These are phyloP conservation scores for Rhizophagus sp. DNA, from an alignment of 192 early-diverging fungal genomes.

Conservation along the genomic window DNA sequence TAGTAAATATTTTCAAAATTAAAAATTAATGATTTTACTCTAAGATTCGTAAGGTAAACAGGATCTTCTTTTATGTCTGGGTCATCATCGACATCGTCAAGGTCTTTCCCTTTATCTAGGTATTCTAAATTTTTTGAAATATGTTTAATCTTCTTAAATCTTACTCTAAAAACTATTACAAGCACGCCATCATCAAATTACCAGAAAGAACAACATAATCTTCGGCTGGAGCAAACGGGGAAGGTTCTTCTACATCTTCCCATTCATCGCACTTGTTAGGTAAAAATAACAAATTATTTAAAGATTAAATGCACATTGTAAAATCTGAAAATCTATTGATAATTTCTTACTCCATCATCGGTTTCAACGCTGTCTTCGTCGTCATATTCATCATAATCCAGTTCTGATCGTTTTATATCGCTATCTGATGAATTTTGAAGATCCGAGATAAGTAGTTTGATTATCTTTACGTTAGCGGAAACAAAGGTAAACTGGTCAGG, in stretches of 20 bases:
- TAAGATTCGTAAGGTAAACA: constrained; percentile 66
- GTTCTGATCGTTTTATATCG: constrained; percentile 52
- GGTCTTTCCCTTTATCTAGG: constrained; percentile 49
- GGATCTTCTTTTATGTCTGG: constrained; percentile 68
- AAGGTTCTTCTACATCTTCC: constrained; percentile 64
- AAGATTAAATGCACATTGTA: constrained; percentile 25
- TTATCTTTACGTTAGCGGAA: constrained; percentile 80
- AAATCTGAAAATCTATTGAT: constrained; percentile 30
- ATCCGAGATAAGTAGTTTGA: constrained; percentile 85
- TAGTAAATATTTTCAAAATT: not conserved
- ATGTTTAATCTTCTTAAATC: constrained; percentile 7
- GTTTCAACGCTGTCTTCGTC: constrained; percentile 55
- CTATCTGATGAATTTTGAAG: constrained; percentile 68
- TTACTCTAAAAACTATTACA: not conserved
- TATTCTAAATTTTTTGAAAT: constrained; percentile 31
- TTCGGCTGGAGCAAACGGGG: constrained; percentile 43
- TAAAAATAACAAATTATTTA: constrained; percentile 24
- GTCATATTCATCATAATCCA: constrained; percentile 48
- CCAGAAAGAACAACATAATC: constrained; percentile 50
- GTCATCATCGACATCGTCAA: constrained; percentile 65
- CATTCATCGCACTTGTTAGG: constrained; percentile 54
- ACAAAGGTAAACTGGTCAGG: constrained; percentile 80
- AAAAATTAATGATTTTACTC: constrained; percentile 43
- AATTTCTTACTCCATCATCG: constrained; percentile 55
- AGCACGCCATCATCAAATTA: constrained; percentile 24